These are phyloP conservation scores for Suillus placidus DNA, from an alignment of 768 basidiomycete genomes.

Conservation along the genomic window DNA sequence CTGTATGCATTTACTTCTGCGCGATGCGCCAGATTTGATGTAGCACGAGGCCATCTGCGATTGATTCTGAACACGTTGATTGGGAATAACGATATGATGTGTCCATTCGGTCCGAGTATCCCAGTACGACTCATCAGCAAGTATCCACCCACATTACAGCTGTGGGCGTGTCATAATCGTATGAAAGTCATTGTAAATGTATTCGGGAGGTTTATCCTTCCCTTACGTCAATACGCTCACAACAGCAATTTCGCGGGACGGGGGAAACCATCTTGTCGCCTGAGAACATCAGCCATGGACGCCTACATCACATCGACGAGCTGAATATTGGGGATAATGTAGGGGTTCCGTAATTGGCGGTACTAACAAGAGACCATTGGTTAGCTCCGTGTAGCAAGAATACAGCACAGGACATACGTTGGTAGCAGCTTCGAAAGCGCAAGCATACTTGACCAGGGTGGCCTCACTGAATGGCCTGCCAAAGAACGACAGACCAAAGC, in stretches of 20 bases:
- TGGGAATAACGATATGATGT: background rate
- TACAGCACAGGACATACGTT: background rate
- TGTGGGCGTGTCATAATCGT: background rate
- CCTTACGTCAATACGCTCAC: background rate
- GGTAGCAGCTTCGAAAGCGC: conserved; percentile 6
- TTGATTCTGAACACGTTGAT: background rate
- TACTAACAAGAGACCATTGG: background rate
- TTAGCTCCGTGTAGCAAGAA: background rate
- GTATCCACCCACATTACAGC: background rate
- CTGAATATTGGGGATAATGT: conserved; percentile 5
- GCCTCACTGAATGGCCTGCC: conserved; percentile 8
- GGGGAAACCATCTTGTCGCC: background rate
- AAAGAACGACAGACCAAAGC: conserved; percentile 5
- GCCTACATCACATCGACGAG: conserved; percentile 2
- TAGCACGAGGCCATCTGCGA: background rate
- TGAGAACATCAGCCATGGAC: background rate
- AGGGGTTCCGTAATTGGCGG: background rate
- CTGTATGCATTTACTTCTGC: background rate
- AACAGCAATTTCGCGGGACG: background rate
- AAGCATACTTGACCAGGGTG: conserved; percentile 3
- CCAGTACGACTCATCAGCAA: background rate
- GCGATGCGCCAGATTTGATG: background rate
- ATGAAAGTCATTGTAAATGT: background rate
- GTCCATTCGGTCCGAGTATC: background rate
- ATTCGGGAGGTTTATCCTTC: background rate